Conservation (phyloP, 352 stramenopile genomes). For the Pythium phragmitis region DNA sequence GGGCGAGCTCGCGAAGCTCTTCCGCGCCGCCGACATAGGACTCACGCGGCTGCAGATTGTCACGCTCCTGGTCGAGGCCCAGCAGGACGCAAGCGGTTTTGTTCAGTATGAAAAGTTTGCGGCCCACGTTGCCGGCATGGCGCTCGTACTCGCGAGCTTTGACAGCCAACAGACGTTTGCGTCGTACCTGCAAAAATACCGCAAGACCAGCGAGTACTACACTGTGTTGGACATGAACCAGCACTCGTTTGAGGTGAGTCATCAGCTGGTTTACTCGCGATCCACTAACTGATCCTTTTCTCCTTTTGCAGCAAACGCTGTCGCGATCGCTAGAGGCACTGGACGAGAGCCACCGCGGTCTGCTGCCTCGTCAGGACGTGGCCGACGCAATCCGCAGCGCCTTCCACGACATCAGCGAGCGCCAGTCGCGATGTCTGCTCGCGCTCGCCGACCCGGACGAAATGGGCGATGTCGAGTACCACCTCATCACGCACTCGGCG, state of each 20-base stretch:
- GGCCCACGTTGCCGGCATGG: constrained; percentile 64
- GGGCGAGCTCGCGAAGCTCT: constrained; percentile 53
- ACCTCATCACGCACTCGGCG: constrained; percentile 58
- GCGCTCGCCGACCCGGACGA: constrained; percentile 63
- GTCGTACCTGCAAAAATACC: constrained; percentile 59
- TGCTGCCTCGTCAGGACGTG: constrained; percentile 59
- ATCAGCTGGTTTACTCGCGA: neutral
- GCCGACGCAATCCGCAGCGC: constrained; percentile 52
- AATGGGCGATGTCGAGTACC: constrained; percentile 74
- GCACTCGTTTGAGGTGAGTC: constrained; percentile 64
- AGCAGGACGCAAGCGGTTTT: constrained; percentile 75
- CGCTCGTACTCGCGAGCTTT: constrained; percentile 60
- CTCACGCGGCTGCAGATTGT: constrained; percentile 80
- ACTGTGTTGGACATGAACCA: constrained; percentile 75
- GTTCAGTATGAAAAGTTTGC: constrained; percentile 78
- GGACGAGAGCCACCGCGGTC: constrained; percentile 56
- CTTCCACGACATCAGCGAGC: constrained; percentile 60
- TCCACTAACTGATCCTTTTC: no score
- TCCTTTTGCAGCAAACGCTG: constrained; percentile 45
- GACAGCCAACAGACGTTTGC: constrained; percentile 65
- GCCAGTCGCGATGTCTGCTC: constrained; percentile 63
- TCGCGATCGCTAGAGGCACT: constrained; percentile 57
- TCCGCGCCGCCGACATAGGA: constrained; percentile 61
- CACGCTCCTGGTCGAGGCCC: constrained; percentile 60
- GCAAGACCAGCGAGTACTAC: constrained; percentile 78